Percentiles rank a stretch among this genome's conserved stretches.
Evolutionary conservation across 2,329 filamentous ascomycete genomes (phyloP).

Genomic region (Hymenotorrendiella dingleyae): DNA sequence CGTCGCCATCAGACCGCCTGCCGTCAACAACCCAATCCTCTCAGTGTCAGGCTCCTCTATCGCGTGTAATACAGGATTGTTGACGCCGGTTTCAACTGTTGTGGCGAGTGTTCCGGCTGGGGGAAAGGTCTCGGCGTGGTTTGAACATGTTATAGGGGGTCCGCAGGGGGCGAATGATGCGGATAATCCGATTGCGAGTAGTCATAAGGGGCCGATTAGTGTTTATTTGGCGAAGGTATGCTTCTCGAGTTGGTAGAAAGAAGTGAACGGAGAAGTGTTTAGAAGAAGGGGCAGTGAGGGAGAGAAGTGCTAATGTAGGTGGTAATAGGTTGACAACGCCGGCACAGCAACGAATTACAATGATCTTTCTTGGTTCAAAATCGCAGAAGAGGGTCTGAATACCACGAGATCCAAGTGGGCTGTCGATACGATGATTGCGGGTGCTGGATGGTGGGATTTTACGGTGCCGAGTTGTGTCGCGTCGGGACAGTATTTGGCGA

Average conservation of each 20-base stretch:
- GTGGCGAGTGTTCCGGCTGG: slow-evolving; percentile 43
- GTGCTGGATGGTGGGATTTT: slow-evolving; percentile 42
- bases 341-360: slow-evolving; percentile 20
- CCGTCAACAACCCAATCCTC: slow-evolving; percentile 44
- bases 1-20: slow-evolving; percentile 43
- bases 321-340: slow-evolving; percentile 34
- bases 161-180: slow-evolving; percentile 37
- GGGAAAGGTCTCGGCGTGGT: slow-evolving; percentile 42
- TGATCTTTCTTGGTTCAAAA: slow-evolving; percentile 37
- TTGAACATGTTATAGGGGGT: slow-evolving; percentile 46
- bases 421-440: slow-evolving; percentile 25
- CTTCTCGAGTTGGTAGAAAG: background rate
- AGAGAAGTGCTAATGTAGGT: background rate
- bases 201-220: slow-evolving; percentile 40
- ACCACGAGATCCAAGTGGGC: slow-evolving; percentile 19
- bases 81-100: slow-evolving; percentile 31
- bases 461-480: slow-evolving; percentile 45
- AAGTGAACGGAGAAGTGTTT: no score
- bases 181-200: slow-evolving; percentile 43
- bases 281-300: no score
- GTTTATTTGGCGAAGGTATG: slow-evolving; percentile 40
- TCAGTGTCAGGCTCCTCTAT: slow-evolving; percentile 41
- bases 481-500: slow-evolving; percentile 48
- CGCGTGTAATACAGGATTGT: slow-evolving; percentile 41
- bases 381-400: slow-evolving; percentile 36